Evolutionary conservation across 2,329 filamentous ascomycete genomes (phyloP).

Genomic region (Ceratocystis albifundus): DNA sequence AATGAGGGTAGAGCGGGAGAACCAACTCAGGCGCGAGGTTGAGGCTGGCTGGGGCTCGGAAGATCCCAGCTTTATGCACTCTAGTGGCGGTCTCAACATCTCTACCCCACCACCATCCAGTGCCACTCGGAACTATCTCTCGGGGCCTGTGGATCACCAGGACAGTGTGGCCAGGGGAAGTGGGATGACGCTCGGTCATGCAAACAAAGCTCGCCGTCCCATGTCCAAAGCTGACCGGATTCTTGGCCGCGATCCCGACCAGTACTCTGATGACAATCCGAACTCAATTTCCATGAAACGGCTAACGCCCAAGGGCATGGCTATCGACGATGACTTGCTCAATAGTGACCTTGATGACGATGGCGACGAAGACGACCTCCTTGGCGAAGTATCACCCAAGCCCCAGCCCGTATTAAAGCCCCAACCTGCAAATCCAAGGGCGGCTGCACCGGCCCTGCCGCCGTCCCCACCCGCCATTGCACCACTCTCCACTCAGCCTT

Average conservation of each 20-base stretch:
- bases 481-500: neutral
- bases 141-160: conserved; percentile 25
- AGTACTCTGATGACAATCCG: conserved; percentile 41
- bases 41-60: conserved; percentile 54
- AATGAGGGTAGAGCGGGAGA: conserved; percentile 45
- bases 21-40: conserved; percentile 52
- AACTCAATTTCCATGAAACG: conserved; percentile 37
- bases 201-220: conserved; percentile 29
- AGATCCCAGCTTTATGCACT: conserved; percentile 25
- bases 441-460: neutral
- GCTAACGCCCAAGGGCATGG: conserved; percentile 37
- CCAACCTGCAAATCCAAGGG: conserved; percentile 5
- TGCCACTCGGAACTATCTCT: conserved; percentile 28
- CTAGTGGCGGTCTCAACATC: conserved; percentile 22
- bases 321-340: conserved; percentile 34
- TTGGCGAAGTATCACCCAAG: conserved; percentile 28
- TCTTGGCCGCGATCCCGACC: conserved; percentile 45
- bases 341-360: conserved; percentile 31
- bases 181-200: conserved; percentile 21
- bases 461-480: neutral
- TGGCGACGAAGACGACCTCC: conserved; percentile 29
- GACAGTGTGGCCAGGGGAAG: conserved; percentile 22
- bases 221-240: conserved; percentile 49
- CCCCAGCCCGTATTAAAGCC: conserved; percentile 13
- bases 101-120: conserved; percentile 26